phyloP scores from a whole-genome alignment of 2,329 filamentous ascomycete species.

The Helotiales sp. region DNA sequence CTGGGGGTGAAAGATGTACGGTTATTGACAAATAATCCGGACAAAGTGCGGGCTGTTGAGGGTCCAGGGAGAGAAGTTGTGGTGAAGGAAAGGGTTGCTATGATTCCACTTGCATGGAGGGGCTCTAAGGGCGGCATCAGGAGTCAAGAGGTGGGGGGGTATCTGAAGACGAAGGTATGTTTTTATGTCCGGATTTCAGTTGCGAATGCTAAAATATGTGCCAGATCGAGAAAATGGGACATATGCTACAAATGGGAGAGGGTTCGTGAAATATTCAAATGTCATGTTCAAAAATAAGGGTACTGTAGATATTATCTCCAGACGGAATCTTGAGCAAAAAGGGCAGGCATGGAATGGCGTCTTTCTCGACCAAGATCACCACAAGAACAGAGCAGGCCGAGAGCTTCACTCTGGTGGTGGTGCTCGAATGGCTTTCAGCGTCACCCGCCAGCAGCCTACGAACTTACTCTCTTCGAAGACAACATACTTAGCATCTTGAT shows the following conservation, averaged over 20 bases:
- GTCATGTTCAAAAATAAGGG: not conserved
- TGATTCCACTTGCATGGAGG: slow-evolving; percentile 95
- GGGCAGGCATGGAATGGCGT: too few relatives aligned
- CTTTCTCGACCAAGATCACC: too few relatives aligned
- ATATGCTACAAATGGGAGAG: slow-evolving; percentile 67
- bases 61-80: slow-evolving; percentile 86
- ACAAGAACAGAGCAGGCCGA: too few relatives aligned
- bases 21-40: slow-evolving; percentile 93
- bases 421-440: too few relatives aligned
- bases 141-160: slow-evolving; percentile 89
- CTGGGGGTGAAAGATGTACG: slow-evolving; percentile 79
- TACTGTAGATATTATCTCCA: not conserved
- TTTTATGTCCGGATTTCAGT: not conserved
- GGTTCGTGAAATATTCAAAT: slow-evolving; percentile 9
- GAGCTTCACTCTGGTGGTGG: too few relatives aligned
- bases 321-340: too few relatives aligned
- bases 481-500: too few relatives aligned
- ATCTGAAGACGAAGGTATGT: slow-evolving; percentile 89
- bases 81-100: slow-evolving; percentile 88
- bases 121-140: slow-evolving; percentile 72
- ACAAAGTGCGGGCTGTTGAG: slow-evolving; percentile 94
- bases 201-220: not conserved
- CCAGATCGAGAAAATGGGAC: slow-evolving; percentile 87
- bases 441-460: too few relatives aligned
- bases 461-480: too few relatives aligned